Conservation (phyloP, 257 asterid genomes). For the Lithospermum erythrorhizon region DNA sequence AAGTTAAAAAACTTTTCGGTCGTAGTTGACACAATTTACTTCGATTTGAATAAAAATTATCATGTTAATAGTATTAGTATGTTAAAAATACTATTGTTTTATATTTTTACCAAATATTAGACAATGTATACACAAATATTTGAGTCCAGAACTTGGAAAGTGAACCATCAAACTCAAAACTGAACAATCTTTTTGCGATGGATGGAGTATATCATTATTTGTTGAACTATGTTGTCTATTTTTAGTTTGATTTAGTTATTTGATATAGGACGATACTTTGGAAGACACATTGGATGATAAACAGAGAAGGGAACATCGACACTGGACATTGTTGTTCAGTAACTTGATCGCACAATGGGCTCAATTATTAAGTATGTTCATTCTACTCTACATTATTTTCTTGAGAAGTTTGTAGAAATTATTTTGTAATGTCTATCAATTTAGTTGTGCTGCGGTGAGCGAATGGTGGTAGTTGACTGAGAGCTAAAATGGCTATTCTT, state of each 20-base stretch:
- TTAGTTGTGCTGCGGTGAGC: neutral
- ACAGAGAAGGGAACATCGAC: slow-evolving; percentile 43
- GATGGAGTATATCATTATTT: neutral
- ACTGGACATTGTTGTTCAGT: slow-evolving; percentile 72
- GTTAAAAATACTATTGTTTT: too few relatives aligned
- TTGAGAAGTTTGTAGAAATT: neutral
- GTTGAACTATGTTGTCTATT: neutral
- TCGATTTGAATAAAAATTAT: too few relatives aligned
- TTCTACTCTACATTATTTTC: neutral
- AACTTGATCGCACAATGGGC: slow-evolving; percentile 90
- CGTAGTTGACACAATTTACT: too few relatives aligned
- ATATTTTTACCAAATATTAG: too few relatives aligned
- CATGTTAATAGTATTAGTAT: too few relatives aligned
- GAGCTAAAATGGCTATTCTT: too few relatives aligned
- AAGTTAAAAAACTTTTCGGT: too few relatives aligned
- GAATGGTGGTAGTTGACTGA: too few relatives aligned
- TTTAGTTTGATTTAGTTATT: neutral
- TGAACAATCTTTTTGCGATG: too few relatives aligned
- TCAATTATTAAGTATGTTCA: slow-evolving; percentile 72
- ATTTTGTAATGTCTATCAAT: neutral
- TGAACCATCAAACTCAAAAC: too few relatives aligned
- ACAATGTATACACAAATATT: too few relatives aligned
- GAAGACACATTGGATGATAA: slow-evolving; percentile 42
- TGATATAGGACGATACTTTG: slow-evolving; percentile 3
- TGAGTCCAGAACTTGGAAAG: too few relatives aligned